Base-by-base conservation (phyloP, 345 rosid genomes). In the Eucalyptus coolabah region DNA sequence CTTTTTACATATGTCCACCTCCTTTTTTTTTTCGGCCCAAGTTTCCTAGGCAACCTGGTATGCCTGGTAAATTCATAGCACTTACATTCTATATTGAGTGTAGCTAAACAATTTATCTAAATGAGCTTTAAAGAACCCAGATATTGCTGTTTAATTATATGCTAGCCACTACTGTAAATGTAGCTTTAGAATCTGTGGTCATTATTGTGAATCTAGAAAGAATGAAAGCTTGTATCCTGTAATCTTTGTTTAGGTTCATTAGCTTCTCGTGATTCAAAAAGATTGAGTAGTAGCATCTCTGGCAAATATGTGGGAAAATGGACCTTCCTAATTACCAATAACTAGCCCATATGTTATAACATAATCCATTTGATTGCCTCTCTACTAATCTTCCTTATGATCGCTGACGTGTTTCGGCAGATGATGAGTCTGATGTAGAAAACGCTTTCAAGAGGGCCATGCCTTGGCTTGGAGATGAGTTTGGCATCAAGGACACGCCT, bases 391-490 rank as follows among this genome's bases (percentile, higher is more conserved):
- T 77, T 24, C 47, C 47, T 77, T 40, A 88, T 93, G 88, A 92
- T 91, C 32, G 44, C 50, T 37, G 86, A 91, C 28, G 60, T 93
- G 56, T 86, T 60, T 92, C 81, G 90, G 91, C 96, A 97, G 99
- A 97, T 93, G 98, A 97, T 88, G 99, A 96, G 88, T 88, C 96
- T 30, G 99, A 98, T 50, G 92, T 95, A 1, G 99, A 96, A 91
- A 98, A 95, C 89, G 97, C 98, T 90, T 97, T 98, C 92, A 98
- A 94, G 93, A 94, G 97, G 92, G 96, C 96, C 34, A 94, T 97
- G 98, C 99, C 98, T 12, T 98, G 99, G 99, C 96, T 97, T 89
- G 99, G 98, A 89, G 99, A 98, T 90, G 99, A 97, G 3, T 93
- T 94, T 91, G 98, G 98, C 69, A 93, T 95, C 96, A 98, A 96